phyloP scores from a whole-genome alignment of 2,329 filamentous ascomycete genomes.

The Phialocephala subalpina region DNA sequence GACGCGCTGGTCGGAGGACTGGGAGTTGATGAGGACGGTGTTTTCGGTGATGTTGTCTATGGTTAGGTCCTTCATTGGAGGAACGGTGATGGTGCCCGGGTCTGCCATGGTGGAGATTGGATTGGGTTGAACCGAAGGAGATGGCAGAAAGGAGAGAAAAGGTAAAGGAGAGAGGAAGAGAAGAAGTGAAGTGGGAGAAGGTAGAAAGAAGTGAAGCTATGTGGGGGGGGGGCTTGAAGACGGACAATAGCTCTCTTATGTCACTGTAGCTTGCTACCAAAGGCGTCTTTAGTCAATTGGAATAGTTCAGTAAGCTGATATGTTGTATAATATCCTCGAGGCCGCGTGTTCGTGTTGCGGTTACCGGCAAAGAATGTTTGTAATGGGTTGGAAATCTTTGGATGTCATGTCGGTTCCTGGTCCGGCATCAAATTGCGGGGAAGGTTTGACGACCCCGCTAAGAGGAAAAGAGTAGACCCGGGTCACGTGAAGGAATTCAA shows the following conservation, averaged over 20 bases:
- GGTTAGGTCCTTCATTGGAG: slow-evolving; percentile 72
- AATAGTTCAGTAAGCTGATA: neutral
- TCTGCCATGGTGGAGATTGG: slow-evolving; percentile 31
- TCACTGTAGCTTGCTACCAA: neutral
- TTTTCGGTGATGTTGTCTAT: slow-evolving; percentile 85
- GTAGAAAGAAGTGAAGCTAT: neutral
- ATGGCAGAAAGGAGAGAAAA: neutral
- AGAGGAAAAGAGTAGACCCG: neutral
- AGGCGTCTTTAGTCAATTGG: too few relatives aligned
- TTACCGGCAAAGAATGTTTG: neutral
- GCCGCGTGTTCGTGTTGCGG: neutral
- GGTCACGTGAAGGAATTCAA: neutral
- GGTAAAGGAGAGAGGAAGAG: neutral
- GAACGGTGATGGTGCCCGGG: slow-evolving; percentile 39
- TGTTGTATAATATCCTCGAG: neutral
- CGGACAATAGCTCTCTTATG: slow-evolving; percentile 6
- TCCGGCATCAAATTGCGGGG: slow-evolving; percentile 11
- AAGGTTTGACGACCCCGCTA: slow-evolving; percentile 6
- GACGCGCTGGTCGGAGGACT: slow-evolving; percentile 68
- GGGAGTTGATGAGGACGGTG: slow-evolving; percentile 77
- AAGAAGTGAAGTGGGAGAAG: neutral
- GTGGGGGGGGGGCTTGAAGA: neutral
- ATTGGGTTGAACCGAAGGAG: neutral
- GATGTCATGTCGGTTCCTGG: slow-evolving; percentile 5
- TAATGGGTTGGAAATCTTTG: slow-evolving; percentile 12